Conservation (phyloP, 345 rosid species). For the Gossypioides kirkii region DNA sequence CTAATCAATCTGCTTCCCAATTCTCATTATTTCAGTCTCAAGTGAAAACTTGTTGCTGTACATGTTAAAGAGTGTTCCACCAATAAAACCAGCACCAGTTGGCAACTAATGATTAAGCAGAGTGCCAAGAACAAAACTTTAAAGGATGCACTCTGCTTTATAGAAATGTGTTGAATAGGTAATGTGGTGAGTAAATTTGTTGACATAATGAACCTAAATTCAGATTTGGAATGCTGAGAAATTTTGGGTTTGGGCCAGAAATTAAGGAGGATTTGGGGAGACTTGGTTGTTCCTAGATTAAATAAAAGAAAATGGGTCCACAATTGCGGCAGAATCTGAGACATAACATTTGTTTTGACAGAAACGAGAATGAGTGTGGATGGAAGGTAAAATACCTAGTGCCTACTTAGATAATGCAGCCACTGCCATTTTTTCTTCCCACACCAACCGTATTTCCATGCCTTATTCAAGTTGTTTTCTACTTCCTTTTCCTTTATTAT, state of each 20-base stretch:
- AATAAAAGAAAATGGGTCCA: background rate
- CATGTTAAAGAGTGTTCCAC: background rate
- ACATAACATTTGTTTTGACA: too few species aligned
- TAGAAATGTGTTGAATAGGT: too few species aligned
- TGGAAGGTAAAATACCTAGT: background rate
- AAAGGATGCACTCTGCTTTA: too few species aligned
- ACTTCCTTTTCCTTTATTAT: background rate
- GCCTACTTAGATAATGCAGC: background rate
- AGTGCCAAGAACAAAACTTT: too few species aligned
- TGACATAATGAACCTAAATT: background rate
- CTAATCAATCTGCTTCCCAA: background rate
- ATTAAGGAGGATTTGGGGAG: background rate
- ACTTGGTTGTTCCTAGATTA: too few species aligned
- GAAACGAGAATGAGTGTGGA: too few species aligned
- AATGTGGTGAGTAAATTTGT: too few species aligned
- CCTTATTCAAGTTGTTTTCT: background rate
- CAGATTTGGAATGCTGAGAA: background rate
- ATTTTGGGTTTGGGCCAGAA: background rate
- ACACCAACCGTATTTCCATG: background rate
- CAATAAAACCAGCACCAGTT: background rate
- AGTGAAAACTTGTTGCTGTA: background rate
- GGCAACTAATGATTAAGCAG: background rate
- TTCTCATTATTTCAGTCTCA: background rate
- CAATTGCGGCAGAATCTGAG: too few species aligned
- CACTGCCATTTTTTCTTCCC: background rate